Percentiles rank a stretch among this genome's conserved stretches.
These are phyloP conservation scores for Hymenotorrendiella dingleyae DNA, from an alignment of 2,329 filamentous ascomycete species.

Conservation along the genomic window DNA sequence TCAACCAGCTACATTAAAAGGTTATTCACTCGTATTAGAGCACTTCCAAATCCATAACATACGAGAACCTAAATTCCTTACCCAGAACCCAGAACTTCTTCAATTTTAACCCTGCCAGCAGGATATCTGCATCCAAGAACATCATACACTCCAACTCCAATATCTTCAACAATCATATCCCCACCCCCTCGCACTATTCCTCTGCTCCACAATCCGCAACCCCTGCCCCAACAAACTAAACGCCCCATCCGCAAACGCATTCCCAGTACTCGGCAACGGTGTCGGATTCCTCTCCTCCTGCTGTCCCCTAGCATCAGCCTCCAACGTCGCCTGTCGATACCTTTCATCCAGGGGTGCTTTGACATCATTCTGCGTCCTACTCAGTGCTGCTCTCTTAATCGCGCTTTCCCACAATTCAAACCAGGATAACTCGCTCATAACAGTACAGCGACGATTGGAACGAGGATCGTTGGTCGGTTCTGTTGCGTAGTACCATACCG, in stretches of 20 bases:
- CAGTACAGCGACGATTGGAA: slow-evolving; percentile 12
- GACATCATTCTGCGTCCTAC: background rate
- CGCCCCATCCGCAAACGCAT: slow-evolving; percentile 35
- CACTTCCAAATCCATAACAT: too few species aligned
- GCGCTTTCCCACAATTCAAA: background rate
- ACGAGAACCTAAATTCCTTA: too few species aligned
- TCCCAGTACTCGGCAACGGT: slow-evolving; percentile 29
- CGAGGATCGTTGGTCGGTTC: slow-evolving; percentile 8
- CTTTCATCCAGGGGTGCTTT: slow-evolving; percentile 18
- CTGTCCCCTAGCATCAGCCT: slow-evolving; percentile 16
- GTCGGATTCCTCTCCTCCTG: background rate
- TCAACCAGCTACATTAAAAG: too few species aligned
- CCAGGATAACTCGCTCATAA: slow-evolving; percentile 39
- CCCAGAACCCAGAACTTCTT: too few species aligned
- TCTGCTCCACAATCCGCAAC: slow-evolving; percentile 19
- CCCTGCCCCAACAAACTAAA: slow-evolving; percentile 42
- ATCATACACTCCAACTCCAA: too few species aligned
- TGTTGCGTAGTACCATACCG: slow-evolving; percentile 40
- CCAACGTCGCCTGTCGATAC: slow-evolving; percentile 28
- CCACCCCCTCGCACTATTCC: slow-evolving; percentile 21
- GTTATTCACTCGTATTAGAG: too few species aligned
- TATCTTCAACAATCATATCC: slow-evolving; percentile 20
- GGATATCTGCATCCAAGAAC: too few species aligned
- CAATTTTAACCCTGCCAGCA: too few species aligned
- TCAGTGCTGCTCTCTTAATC: background rate